A percentile compares a stretch with the other conserved stretches of the same genome.
phyloP scores from a whole-genome alignment of 441 rosid genomes.

The Daphne laureola region DNA sequence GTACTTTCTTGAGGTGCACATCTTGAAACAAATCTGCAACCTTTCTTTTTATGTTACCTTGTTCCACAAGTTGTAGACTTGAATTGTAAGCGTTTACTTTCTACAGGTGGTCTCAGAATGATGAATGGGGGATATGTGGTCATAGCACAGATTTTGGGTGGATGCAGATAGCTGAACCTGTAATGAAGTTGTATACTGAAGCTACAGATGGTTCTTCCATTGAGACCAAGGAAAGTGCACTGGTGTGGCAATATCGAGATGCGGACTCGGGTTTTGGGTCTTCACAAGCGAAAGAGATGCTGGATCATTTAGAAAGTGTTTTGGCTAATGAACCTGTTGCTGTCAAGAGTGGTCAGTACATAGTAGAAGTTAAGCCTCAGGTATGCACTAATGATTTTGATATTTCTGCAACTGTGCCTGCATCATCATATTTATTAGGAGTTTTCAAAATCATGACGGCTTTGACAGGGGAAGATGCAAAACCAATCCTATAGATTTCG shows the following conservation, averaged over 20 bases:
- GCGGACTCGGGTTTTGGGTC: slow-evolving; percentile 15
- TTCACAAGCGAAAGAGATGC: slow-evolving; percentile 14
- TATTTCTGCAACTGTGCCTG: background rate
- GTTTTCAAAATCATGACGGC: no score
- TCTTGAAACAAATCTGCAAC: background rate
- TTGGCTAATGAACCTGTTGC: slow-evolving; percentile 16
- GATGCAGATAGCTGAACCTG: slow-evolving; percentile 16
- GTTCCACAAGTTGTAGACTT: background rate
- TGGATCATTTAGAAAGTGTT: slow-evolving; percentile 15
- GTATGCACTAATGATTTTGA: background rate
- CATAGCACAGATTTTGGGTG: slow-evolving; percentile 8
- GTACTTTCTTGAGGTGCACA: no score
- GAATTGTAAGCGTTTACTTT: background rate
- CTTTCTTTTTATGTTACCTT: background rate
- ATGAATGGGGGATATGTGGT: slow-evolving; percentile 12
- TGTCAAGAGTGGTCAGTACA: slow-evolving; percentile 15
- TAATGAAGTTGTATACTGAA: slow-evolving; percentile 13
- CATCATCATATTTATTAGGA: no score
- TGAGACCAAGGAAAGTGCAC: slow-evolving; percentile 16
- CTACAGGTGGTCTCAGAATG: slow-evolving; percentile 11
- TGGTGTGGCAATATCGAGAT: slow-evolving; percentile 17
- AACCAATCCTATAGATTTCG: no score
- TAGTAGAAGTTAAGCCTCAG: slow-evolving; percentile 18
- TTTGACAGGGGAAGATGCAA: no score
- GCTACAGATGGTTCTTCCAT: slow-evolving; percentile 18